Evolutionary conservation across 371 early-diverging fungal species (phyloP).

Genomic region (Fennellomyces sp.): DNA sequence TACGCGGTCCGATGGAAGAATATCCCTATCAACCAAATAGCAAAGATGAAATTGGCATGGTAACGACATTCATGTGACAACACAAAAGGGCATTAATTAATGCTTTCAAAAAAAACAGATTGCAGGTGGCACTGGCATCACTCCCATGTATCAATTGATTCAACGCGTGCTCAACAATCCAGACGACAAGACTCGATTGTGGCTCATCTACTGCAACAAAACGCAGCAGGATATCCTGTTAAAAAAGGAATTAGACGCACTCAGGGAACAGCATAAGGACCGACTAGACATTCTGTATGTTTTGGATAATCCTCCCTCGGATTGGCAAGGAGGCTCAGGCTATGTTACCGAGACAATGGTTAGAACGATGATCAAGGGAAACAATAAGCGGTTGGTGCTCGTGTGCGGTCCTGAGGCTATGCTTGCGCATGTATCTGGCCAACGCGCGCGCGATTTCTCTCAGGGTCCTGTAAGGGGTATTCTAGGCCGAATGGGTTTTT

Average conservation of each 20-base stretch:
- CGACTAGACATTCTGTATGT: slow-evolving; percentile 83
- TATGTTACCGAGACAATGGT: slow-evolving; percentile 83
- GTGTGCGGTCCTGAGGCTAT: slow-evolving; percentile 53
- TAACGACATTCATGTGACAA: slow-evolving; percentile 40
- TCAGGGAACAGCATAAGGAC: slow-evolving; percentile 73
- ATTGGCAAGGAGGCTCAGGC: slow-evolving; percentile 83
- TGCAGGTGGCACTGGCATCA: slow-evolving; percentile 92
- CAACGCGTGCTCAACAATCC: slow-evolving; percentile 81
- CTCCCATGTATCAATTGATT: slow-evolving; percentile 92
- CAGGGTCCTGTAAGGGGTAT: slow-evolving; percentile 49
- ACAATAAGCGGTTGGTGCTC: slow-evolving; percentile 26
- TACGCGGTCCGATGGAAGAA: slow-evolving; percentile 65
- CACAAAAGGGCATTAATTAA: neutral
- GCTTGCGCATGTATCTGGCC: slow-evolving; percentile 42
- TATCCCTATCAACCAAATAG: slow-evolving; percentile 48
- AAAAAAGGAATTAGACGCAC: slow-evolving; percentile 76
- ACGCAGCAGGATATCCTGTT: slow-evolving; percentile 86
- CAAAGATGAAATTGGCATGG: slow-evolving; percentile 63
- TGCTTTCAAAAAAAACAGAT: slow-evolving; percentile 49
- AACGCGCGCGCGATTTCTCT: slow-evolving; percentile 39
- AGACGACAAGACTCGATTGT: slow-evolving; percentile 69
- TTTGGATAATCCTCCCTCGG: slow-evolving; percentile 75
- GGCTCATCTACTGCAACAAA: slow-evolving; percentile 89
- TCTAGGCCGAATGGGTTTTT: slow-evolving; percentile 30
- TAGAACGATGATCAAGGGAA: slow-evolving; percentile 53